A percentile compares a stretch with the other conserved stretches of the same genome.
Conservation (phyloP, 2,329 filamentous ascomycete genomes). For the Claviceps sp. region DNA sequence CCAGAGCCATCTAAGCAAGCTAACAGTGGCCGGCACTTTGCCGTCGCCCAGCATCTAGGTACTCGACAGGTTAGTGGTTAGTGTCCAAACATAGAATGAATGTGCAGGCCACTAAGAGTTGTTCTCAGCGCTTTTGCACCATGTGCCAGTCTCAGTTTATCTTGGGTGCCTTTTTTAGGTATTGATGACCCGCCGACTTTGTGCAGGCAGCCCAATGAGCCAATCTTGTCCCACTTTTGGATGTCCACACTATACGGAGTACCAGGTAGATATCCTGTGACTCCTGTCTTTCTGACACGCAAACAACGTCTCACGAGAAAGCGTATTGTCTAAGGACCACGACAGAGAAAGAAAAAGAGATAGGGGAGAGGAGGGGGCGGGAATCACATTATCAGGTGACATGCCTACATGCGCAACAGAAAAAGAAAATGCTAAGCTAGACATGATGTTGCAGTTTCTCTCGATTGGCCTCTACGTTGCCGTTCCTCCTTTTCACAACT, state of each 20-base stretch:
- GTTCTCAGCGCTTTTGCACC: not conserved
- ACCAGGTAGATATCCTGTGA: too few relatives aligned
- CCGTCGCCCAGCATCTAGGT: slow-evolving; percentile 34
- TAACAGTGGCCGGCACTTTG: slow-evolving; percentile 33
- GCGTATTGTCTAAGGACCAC: not conserved
- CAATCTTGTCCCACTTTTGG: not conserved
- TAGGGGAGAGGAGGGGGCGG: not conserved
- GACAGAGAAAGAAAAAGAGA: not conserved
- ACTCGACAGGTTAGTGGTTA: slow-evolving; percentile 24
- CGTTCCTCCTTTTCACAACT: not conserved
- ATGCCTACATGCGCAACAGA: not conserved
- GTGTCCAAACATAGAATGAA: slow-evolving; percentile 2
- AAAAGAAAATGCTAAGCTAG: slow-evolving; percentile 8
- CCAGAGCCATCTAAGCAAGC: slow-evolving; percentile 58
- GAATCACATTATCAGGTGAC: not conserved
- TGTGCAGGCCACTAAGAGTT: not conserved
- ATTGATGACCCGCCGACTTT: not conserved
- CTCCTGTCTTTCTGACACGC: too few relatives aligned
- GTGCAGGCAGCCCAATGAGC: not conserved
- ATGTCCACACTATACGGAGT: not conserved
- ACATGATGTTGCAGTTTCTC: slow-evolving; percentile 6
- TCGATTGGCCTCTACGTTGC: not conserved
- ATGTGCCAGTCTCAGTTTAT: not conserved
- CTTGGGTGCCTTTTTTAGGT: not conserved
- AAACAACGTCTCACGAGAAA: not conserved